Base-by-base conservation (phyloP, 2,329 filamentous ascomycete genomes). In the Fusarium camptoceras region DNA sequence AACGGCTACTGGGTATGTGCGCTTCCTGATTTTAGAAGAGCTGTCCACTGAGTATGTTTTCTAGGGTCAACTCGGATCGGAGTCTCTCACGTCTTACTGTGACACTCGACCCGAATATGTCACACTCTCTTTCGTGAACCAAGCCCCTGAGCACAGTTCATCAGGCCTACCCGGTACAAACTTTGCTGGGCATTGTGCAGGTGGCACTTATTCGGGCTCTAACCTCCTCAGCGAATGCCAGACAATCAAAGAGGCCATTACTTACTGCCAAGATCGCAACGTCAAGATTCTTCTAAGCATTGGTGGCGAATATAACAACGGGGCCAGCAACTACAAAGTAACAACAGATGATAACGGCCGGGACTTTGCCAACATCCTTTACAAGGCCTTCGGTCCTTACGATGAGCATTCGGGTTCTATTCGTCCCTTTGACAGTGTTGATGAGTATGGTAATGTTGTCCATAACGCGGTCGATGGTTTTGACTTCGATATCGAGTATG, bases 221-320 rank as follows among this genome's bases (percentile, higher is more conserved):
- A 69, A 27, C 27, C 76, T 83, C 24, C 75, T 81, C 55, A 76
- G 67, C 57, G 70, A 79, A 55, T 84, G 82, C 66, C 50, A 73
- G 8, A 58, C 56, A 9, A 78, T 84, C 42, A 77, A 80, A 68
- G 55, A 76, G 31, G 81, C 83, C 56, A 82, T 83, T 55, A 71
- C 77, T 27, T 79, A 80, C 71, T 84, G 83, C 75, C 80, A 83
- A 72, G 48, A 67, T 25, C 77, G 75, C 51, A 81, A 81, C 59
- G 79, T 83, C 66, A 84, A 84, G 76, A 73, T 84, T 39, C 72
- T 84, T 37, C 73, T 84, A 20, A 80, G 80, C 70, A 79, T 84
- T 30, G 82, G 82, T 10, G 82, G 82, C 25, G 74, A 69, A 3
- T 77, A 72, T 42, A 68, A 73, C 22, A 49, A 59, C 8, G 46